phyloP scores from a whole-genome alignment of 768 basidiomycete species.

The Myochromella boudieri region DNA sequence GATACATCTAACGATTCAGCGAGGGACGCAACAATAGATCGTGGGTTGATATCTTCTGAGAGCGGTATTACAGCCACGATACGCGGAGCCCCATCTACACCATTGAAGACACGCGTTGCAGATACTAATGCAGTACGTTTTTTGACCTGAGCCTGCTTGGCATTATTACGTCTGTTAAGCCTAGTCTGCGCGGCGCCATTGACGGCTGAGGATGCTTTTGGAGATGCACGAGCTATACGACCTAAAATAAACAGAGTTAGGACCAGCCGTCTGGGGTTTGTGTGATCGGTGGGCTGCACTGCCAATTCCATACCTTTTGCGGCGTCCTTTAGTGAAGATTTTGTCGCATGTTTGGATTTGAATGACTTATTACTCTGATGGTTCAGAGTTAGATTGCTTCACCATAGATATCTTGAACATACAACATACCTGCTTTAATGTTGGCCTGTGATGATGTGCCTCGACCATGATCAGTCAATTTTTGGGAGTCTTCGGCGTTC shows the following conservation, averaged over 20 bases:
- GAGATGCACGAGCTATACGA: constrained; percentile 52
- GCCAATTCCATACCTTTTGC: constrained; percentile 68
- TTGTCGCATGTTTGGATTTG: constrained; percentile 90
- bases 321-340: constrained; percentile 78
- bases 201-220: constrained; percentile 48
- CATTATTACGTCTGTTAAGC: constrained; percentile 77
- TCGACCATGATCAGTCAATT: constrained; percentile 33
- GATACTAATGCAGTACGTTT: constrained; percentile 71
- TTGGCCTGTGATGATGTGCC: constrained; percentile 71
- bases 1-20: constrained; percentile 58
- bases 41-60: constrained; percentile 59
- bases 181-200: constrained; percentile 67
- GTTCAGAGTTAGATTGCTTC: constrained; percentile 1
- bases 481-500: background rate
- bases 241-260: constrained; percentile 35
- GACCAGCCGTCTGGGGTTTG: background rate
- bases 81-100: constrained; percentile 76
- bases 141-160: constrained; percentile 76
- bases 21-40: constrained; percentile 53
- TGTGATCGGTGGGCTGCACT: background rate
- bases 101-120: constrained; percentile 75
- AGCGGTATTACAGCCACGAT: constrained; percentile 89
- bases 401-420: background rate
- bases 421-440: constrained; percentile 75
- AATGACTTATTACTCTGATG: constrained; percentile 84